A percentile compares a stretch with the other conserved stretches of the same genome.
phyloP scores from a whole-genome alignment of 75 land plant species.

The Gnetum montanum region DNA sequence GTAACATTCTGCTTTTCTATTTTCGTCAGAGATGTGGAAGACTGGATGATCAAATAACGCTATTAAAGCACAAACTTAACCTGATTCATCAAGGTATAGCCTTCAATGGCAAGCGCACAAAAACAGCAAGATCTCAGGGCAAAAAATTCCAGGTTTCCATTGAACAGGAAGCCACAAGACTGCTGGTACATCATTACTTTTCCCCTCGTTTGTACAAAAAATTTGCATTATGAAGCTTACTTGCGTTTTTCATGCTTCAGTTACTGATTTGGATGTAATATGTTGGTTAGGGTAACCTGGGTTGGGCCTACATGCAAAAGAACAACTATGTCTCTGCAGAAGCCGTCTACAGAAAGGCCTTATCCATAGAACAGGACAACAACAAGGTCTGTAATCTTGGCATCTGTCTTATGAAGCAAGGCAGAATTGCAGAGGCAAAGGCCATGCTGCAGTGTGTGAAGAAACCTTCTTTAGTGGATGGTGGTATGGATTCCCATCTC shows the following conservation, averaged over 20 bases:
- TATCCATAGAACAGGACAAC: constrained; percentile 79
- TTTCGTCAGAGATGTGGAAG: constrained; percentile 75
- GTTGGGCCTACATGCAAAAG: constrained; percentile 99
- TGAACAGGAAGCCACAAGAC: constrained; percentile 90
- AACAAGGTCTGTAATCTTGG: constrained; percentile 99
- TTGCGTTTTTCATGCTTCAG: not conserved
- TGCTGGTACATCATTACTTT: constrained; percentile 51
- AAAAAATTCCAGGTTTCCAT: constrained; percentile 98
- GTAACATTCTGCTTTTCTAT: not conserved
- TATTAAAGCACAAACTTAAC: constrained; percentile 75
- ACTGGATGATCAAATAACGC: constrained; percentile 83
- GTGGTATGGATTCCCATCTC: constrained; percentile 90
- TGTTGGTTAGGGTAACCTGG: constrained; percentile 77
- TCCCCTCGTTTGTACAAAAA: not conserved
- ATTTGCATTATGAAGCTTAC: not conserved
- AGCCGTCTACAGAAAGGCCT: constrained; percentile 81
- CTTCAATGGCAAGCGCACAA: constrained; percentile 94
- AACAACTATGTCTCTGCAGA: constrained; percentile 84
- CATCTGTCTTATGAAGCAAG: constrained; percentile 96
- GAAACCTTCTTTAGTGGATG: constrained; percentile 60
- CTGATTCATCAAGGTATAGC: constrained; percentile 93
- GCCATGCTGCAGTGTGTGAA: constrained; percentile 55
- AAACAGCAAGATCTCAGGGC: constrained; percentile 96
- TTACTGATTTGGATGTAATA: not conserved
- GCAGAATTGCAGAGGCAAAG: constrained; percentile 86